A percentile compares a stretch with the other conserved stretches of the same genome.
Conservation (phyloP, 345 rosid species). For the Gossypium herbaceum region DNA sequence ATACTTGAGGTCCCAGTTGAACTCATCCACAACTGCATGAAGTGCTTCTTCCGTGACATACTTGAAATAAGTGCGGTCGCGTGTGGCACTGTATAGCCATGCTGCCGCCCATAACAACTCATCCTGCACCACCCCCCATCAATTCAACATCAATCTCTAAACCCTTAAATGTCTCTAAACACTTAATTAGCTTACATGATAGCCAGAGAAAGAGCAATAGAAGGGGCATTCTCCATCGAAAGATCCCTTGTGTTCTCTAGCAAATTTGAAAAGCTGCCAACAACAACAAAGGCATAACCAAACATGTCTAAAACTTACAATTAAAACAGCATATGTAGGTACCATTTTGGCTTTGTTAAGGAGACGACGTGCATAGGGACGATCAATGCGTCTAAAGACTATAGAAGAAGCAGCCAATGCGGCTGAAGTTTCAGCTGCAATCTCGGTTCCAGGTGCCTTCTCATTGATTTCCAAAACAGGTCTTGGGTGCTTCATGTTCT, state of each 20-base stretch:
- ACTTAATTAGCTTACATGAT: constrained; percentile 39
- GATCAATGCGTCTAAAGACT: constrained; percentile 49
- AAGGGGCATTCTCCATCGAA: constrained; percentile 95
- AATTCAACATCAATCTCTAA: too few relatives aligned
- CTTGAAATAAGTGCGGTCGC: constrained; percentile 29
- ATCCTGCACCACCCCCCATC: constrained; percentile 41
- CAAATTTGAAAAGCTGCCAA: constrained; percentile 65
- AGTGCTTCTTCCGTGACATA: constrained; percentile 53
- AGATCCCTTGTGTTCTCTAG: constrained; percentile 64
- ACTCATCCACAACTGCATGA: constrained; percentile 63
- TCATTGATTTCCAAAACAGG: constrained; percentile 55
- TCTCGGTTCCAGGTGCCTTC: constrained; percentile 63
- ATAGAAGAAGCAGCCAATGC: constrained; percentile 83
- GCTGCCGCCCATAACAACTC: constrained; percentile 95
- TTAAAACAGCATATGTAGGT: background rate
- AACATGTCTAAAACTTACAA: too few relatives aligned
- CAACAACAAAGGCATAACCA: background rate
- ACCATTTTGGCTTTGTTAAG: constrained; percentile 84
- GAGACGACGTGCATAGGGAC: constrained; percentile 52
- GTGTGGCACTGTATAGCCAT: constrained; percentile 76
- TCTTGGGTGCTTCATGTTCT: constrained; percentile 72
- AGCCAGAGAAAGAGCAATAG: constrained; percentile 92
- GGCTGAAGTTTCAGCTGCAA: constrained; percentile 78
- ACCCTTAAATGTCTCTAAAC: too few relatives aligned
- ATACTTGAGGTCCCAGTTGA: constrained; percentile 92